Conservation (phyloP, 768 basidiomycete species). For the Russula sp. region DNA sequence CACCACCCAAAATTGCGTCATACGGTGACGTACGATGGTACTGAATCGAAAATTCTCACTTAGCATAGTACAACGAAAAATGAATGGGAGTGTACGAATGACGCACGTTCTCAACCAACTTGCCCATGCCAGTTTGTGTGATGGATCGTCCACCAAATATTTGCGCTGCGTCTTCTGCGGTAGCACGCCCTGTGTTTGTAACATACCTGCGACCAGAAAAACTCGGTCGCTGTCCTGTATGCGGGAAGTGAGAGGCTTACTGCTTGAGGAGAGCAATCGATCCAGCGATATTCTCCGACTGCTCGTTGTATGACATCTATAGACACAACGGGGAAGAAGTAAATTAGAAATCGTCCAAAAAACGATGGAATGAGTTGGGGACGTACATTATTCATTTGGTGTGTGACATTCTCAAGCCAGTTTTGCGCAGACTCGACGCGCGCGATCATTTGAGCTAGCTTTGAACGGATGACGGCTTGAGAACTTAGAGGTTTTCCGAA, state of each 20-base stretch:
- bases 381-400: conserved; percentile 85
- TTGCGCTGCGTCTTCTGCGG: conserved; percentile 72
- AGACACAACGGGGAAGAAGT: conserved; percentile 22
- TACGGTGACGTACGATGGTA: conserved; percentile 82
- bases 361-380: not conserved
- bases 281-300: conserved; percentile 83
- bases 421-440: conserved; percentile 81
- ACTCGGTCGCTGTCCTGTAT: conserved; percentile 14
- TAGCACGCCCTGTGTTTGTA: conserved; percentile 62
- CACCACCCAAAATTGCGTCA: conserved; percentile 80
- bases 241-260: conserved; percentile 42
- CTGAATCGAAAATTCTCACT: conserved; percentile 37
- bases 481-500: conserved; percentile 83
- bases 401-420: conserved; percentile 87
- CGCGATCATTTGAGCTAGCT: conserved; percentile 87
- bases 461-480: conserved; percentile 85
- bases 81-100: not conserved
- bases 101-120: conserved; percentile 69
- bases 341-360: too few species aligned
- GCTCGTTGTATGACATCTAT: conserved; percentile 84
- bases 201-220: conserved; percentile 50
- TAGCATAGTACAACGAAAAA: not conserved
- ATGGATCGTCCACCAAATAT: conserved; percentile 89
- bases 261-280: conserved; percentile 87
- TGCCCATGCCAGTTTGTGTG: conserved; percentile 86